Base-by-base conservation (phyloP, 257 asterid species). In the Mitragyna speciosa region DNA sequence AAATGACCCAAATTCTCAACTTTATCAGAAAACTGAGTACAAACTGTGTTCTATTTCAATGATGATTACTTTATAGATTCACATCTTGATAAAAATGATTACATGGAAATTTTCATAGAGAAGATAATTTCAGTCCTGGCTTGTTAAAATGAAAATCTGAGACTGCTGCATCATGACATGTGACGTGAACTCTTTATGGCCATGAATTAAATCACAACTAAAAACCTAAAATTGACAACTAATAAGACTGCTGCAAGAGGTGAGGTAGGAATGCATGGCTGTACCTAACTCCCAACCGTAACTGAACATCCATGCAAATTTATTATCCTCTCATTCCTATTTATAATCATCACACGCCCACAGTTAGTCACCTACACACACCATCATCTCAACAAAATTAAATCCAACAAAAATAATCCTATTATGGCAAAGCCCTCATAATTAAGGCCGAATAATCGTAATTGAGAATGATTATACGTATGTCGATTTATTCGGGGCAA, bases 221-320 rank as follows among this genome's bases (percentile, higher is more conserved):
- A 31, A 45, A 31, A 16, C 26, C 41, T n/a, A 59, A 41, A 70
- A 59, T n/a, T 30, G 36, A 6, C 43, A 70, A 33, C 65, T 66
- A 63, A 47, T 63, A 22, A 2, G 43, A 69, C 47, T 78, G 68
- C 36, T 73, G 65, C 24, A 43, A 26, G 63, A 73, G 82, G 82
- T 80, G 72, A 54, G 63, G 5, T 52, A 75, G 67, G 73, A 83
- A 65, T 78, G 88, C 84, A 78, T 82, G 84, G 78, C 58, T 68
- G 65, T 31, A 87, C 91, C 92, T 83, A 90, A 86, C 89, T 45
- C 43, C 87, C 85, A 90, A 88, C 92, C 78, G 79, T 76, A 76
- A 76, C 78, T 75, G 75, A 82, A 76, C 82, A 41, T 63, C 86
- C 85, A 84, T 81, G 82, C 87, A 82, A 80, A 90, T 82, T 80